Evolutionary conservation across 495 filamentous ascomycete species (phyloP), one percentile per base, ranked within the genome.

Genomic region (Penicillium turbatum): DNA sequence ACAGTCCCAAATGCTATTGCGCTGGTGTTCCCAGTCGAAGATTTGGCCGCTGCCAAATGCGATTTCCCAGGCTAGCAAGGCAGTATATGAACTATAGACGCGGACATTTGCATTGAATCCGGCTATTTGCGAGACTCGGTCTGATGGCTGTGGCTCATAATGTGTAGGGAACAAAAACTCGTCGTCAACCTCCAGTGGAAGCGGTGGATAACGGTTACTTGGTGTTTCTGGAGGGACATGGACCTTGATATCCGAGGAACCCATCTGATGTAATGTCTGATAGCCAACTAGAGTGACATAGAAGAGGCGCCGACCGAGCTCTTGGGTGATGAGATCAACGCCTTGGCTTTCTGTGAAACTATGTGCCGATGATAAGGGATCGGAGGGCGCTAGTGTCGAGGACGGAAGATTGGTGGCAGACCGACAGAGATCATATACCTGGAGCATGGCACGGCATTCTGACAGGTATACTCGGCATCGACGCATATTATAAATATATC

Each of bases 141-240:
- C 79, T 10, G 79, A 61, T 3, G 87, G 86, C 57, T 92, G 89
- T 2, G 71, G 70, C 27, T 82, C 72, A 41, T 87, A 75, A 51
- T 86, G 80, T 2, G 78, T 77, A 0, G 81, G 56, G 46, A 80
- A 82, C 42, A 96, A 83, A 53, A 78, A 90, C 29, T 85, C 81
- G 59, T 96, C 90, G 60, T 96, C 90, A 3, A 91, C 73, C 55
- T 92, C 89, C 5, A 81, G 61, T 0, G 90, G 90, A 2, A 89
- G 70, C n/a, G 88, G 88, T 1, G 90, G 90, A 64, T 92, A 91
- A 4, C 83, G 86, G 26, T 89, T 81, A 16, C 74, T 81, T 4
- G 83, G 79, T 0, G 89, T 93, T 21, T 83, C 80, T 2, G 88
- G 87, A 30, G 85, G 80, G 8, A 93, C 76, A 12, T 83, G 70